Base-by-base conservation (phyloP, 805 yeast species). In the Debaryomyces prosopidis region DNA sequence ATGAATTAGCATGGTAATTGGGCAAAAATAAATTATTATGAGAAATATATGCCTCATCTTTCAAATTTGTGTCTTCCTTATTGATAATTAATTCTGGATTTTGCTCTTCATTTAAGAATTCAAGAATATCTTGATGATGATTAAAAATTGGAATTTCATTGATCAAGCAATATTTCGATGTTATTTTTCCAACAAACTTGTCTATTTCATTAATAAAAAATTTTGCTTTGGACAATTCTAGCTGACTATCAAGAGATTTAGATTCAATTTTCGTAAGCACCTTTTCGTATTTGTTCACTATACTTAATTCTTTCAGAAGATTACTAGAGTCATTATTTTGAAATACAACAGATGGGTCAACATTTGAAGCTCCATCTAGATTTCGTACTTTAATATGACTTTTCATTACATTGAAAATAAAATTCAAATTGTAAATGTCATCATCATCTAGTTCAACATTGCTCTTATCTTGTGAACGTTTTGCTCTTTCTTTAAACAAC, bases 1-100 rank as follows among this genome's bases (percentile, higher is more conserved):
- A 74, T 0, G 68, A 52, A 11, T 39, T 53, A 4, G 76, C 72
- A 36, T 62, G 57, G 47, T 56, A 73, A 17, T 61, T 52, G 4
- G 76, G 76, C 5, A 69, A 49, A 17, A 72, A 52, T 20, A 57
- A 7, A 47, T 71, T 71, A 41, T 68, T 56, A 53, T 72, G 76
- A 5, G 58, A 47, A 12, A 73, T 56, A 16, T 62, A 46, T 1
- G 64, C 68, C 16, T 52, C 59, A 46, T 69, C 74, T 3, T 39
- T 42, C 11, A 27, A 11, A 23, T 23, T 18, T 2, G 62, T 65
- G 47, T 42, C 57, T 2, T 58, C 53, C 33, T 43, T 32, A 2
- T 39, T 16, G 11, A 59, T 48, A 48, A 36, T 57, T 59, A 34
- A 15, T 7, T 34, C 37, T 34, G 23, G 37, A 23, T 23, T 23